phyloP scores from a whole-genome alignment of 352 stramenopile species.

The Saprolegnia parasitica region DNA sequence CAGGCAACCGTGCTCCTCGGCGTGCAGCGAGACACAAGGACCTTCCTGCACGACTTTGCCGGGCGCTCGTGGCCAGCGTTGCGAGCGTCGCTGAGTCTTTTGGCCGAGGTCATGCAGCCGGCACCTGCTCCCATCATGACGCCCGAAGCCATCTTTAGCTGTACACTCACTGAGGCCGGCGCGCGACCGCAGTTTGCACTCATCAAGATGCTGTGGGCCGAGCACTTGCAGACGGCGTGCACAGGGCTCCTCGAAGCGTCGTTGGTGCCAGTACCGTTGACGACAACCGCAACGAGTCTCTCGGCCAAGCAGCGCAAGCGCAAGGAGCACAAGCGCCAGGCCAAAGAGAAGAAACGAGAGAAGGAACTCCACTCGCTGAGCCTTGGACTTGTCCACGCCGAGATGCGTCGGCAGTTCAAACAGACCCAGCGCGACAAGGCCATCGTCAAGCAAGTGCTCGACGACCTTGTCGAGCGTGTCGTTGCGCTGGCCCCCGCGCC shows the following conservation, averaged over 20 bases:
- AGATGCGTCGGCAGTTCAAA: constrained; percentile 39
- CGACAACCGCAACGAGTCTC: constrained; percentile 33
- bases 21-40: neutral
- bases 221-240: constrained; percentile 68
- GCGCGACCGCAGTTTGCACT: constrained; percentile 45
- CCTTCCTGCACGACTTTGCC: constrained; percentile 28
- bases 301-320: constrained; percentile 54
- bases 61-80: constrained; percentile 1
- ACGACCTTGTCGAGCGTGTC: neutral
- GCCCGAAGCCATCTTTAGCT: constrained; percentile 22
- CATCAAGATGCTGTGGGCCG: constrained; percentile 61
- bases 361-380: constrained; percentile 37
- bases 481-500: neutral
- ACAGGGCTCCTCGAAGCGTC: constrained; percentile 47
- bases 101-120: constrained; percentile 20
- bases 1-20: constrained; percentile 6
- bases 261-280: neutral
- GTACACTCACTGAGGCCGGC: constrained; percentile 5
- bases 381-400: constrained; percentile 42
- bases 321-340: constrained; percentile 66
- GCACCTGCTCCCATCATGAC: neutral
- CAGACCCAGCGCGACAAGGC: constrained; percentile 33
- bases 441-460: constrained; percentile 43
- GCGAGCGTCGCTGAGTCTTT: constrained; percentile 12
- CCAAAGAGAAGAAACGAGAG: constrained; percentile 18